Conservation (phyloP, 176 grass and related monocot genomes). For the Coix lacrymajobi region DNA sequence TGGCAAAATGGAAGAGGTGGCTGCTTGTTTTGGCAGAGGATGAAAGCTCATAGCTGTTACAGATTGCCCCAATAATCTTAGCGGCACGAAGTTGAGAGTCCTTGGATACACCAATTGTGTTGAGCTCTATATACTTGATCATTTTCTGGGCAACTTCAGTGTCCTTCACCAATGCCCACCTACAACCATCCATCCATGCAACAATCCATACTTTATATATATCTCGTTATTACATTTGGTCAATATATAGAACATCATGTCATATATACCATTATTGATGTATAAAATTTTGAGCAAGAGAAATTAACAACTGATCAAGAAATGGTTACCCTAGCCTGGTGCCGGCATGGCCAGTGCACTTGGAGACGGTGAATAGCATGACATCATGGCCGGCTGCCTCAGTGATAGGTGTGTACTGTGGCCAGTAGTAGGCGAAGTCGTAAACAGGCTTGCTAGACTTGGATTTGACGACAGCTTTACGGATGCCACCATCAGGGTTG, state of each 20-base stretch:
- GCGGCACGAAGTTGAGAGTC: slow-evolving; percentile 78
- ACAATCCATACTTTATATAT: background rate
- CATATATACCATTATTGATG: background rate
- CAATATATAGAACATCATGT: background rate
- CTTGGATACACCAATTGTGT: slow-evolving; percentile 81
- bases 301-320: background rate
- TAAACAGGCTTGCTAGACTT: slow-evolving; percentile 45
- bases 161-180: slow-evolving; percentile 82
- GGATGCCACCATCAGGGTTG: slow-evolving; percentile 65
- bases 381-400: slow-evolving; percentile 42
- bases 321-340: slow-evolving; percentile 52
- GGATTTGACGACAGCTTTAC: slow-evolving; percentile 39
- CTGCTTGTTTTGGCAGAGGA: background rate
- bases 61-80: slow-evolving; percentile 45
- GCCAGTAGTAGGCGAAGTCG: slow-evolving; percentile 92
- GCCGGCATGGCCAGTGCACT: slow-evolving; percentile 80
- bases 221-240: background rate
- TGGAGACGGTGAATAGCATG: slow-evolving; percentile 89
- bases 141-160: slow-evolving; percentile 47
- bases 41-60: slow-evolving; percentile 41
- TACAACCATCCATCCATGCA: background rate
- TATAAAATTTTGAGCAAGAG: background rate
- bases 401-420: slow-evolving; percentile 71
- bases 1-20: slow-evolving; percentile 45
- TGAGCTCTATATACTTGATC: slow-evolving; percentile 65